Percentiles rank a stretch among this genome's conserved stretches.
Conservation (phyloP, 2,329 filamentous ascomycete genomes). For the Metarhizium rileyi region DNA sequence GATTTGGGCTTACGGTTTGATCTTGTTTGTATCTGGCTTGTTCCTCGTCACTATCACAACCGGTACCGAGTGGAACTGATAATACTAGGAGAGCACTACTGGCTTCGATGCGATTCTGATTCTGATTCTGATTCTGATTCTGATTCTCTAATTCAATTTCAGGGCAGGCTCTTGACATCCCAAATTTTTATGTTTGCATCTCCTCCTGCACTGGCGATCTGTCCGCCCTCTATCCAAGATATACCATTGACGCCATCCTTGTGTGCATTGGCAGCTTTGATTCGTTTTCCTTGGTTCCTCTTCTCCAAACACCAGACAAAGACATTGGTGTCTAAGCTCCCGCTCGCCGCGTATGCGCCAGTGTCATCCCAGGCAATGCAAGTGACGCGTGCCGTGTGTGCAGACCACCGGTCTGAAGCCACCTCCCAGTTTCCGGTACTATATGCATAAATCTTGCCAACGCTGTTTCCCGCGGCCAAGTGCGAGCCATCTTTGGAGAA, state of each 20-base stretch:
- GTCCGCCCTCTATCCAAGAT: slow-evolving; percentile 62
- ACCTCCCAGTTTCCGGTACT: slow-evolving; percentile 51
- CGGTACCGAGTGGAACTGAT: not conserved
- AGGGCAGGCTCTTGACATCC: slow-evolving; percentile 34
- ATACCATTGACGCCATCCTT: slow-evolving; percentile 93
- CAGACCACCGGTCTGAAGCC: slow-evolving; percentile 64
- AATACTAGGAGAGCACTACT: not conserved
- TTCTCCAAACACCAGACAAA: slow-evolving; percentile 83
- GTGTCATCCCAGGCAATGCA: slow-evolving; percentile 65
- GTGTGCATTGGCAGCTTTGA: slow-evolving; percentile 81
- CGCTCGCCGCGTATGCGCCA: slow-evolving; percentile 72
- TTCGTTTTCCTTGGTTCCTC: slow-evolving; percentile 68
- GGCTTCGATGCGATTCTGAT: not conserved
- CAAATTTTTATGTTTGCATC: slow-evolving; percentile 91
- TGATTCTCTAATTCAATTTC: slow-evolving; percentile 1
- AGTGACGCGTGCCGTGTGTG: slow-evolving; percentile 48
- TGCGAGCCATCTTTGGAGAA: slow-evolving; percentile 72
- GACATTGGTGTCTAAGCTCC: slow-evolving; percentile 81
- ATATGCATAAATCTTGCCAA: slow-evolving; percentile 84
- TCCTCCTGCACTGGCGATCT: slow-evolving; percentile 69
- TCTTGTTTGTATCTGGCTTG: not conserved
- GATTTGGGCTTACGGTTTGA: not conserved
- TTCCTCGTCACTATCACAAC: not conserved
- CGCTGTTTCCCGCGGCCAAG: slow-evolving; percentile 72
- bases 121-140: not conserved